A percentile compares a stretch with the other conserved stretches of the same genome.
Conservation (phyloP, 768 basidiomycete genomes). For the Suillus clintonianus region DNA sequence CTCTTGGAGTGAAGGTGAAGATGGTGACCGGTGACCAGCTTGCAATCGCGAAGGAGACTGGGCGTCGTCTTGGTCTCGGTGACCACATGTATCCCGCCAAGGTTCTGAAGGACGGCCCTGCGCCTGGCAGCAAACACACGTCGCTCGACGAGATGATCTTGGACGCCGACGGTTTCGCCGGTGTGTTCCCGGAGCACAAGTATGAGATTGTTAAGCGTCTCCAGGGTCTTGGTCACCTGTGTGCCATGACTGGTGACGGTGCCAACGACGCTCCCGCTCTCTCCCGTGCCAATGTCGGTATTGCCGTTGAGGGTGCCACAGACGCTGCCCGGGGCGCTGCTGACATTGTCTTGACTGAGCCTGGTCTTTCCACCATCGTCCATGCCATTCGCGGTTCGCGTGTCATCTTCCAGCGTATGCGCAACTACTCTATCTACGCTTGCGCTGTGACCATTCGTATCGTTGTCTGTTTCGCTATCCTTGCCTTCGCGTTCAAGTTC, state of each 20-base stretch:
- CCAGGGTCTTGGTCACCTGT: slow-evolving; percentile 92
- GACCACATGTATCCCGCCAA: slow-evolving; percentile 99
- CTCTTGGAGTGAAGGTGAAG: slow-evolving; percentile 97
- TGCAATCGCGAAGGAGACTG: slow-evolving; percentile 99
- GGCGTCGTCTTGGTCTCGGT: slow-evolving; percentile 95
- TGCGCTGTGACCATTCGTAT: slow-evolving; percentile 98
- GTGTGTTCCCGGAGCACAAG: slow-evolving; percentile 99
- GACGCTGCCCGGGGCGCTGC: slow-evolving; percentile 98
- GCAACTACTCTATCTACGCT: slow-evolving; percentile 98
- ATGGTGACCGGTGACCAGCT: slow-evolving; percentile 99
- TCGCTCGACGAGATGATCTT: slow-evolving; percentile 97
- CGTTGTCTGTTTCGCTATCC: slow-evolving; percentile 94
- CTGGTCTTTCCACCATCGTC: slow-evolving; percentile 98
- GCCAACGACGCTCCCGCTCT: slow-evolving; percentile 98
- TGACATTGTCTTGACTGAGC: slow-evolving; percentile 97
- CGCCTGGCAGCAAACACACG: slow-evolving; percentile 79
- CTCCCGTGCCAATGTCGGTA: slow-evolving; percentile 98
- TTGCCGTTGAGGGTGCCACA: slow-evolving; percentile 98
- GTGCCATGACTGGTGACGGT: slow-evolving; percentile 99
- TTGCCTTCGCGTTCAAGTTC: slow-evolving; percentile 95
- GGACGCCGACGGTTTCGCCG: slow-evolving; percentile 99
- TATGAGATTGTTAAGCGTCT: slow-evolving; percentile 99
- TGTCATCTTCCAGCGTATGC: slow-evolving; percentile 99
- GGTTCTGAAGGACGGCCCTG: slow-evolving; percentile 97
- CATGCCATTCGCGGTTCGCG: slow-evolving; percentile 98